Conservation (phyloP, 1,284 basidiomycete species). For the Rhodotorula mucilaginosa region DNA sequence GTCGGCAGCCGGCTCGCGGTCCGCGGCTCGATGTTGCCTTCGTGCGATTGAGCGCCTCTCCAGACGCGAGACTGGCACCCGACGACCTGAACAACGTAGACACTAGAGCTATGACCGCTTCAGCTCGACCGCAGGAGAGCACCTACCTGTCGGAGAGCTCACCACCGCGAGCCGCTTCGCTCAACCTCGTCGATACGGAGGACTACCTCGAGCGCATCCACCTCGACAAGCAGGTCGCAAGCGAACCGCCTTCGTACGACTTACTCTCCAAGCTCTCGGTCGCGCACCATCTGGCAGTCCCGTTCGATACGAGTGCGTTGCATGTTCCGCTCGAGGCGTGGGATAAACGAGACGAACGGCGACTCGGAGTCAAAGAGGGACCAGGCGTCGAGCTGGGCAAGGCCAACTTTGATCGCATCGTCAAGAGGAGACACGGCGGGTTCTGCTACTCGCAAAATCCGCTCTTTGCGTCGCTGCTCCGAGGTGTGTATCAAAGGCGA, state of each 20-base stretch:
- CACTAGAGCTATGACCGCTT: too few species aligned
- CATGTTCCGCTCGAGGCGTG: slow-evolving; percentile 25
- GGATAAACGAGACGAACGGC: not conserved
- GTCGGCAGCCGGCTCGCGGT: too few species aligned
- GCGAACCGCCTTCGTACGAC: slow-evolving; percentile 16
- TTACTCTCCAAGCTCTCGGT: slow-evolving; percentile 26
- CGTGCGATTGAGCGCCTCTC: too few species aligned
- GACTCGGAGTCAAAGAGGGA: slow-evolving; percentile 17
- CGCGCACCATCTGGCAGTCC: slow-evolving; percentile 8
- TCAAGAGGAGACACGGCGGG: slow-evolving; percentile 15
- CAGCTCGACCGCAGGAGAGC: slow-evolving; percentile 13
- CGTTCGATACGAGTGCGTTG: slow-evolving; percentile 28
- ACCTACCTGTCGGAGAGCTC: slow-evolving; percentile 22
- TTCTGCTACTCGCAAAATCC: slow-evolving; percentile 31
- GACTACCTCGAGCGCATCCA: slow-evolving; percentile 25
- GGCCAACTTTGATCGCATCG: slow-evolving; percentile 32
- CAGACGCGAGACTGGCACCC: too few species aligned
- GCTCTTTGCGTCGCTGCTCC: slow-evolving; percentile 19
- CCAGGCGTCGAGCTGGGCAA: slow-evolving; percentile 26
- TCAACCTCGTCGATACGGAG: slow-evolving; percentile 16
- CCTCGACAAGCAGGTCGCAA: slow-evolving; percentile 3
- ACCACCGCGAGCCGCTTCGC: slow-evolving; percentile 10
- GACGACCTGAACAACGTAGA: too few species aligned
- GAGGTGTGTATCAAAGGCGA: slow-evolving; percentile 5
- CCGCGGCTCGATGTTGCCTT: too few species aligned